phyloP scores from a whole-genome alignment of 441 rosid species.

The Arabidopsis lyrata region DNA sequence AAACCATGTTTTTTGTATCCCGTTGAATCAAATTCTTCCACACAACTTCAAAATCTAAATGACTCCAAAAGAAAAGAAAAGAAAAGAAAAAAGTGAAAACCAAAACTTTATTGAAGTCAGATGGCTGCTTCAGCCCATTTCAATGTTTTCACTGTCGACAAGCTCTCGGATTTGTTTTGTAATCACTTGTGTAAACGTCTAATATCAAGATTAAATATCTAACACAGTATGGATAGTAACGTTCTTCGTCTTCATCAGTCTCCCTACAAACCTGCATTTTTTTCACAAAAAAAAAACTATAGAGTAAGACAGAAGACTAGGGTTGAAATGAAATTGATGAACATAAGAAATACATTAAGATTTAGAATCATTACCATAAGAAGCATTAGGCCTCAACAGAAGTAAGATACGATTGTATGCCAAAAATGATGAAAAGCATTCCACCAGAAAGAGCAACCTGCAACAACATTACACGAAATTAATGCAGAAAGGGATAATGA shows the following conservation, averaged over 20 bases:
- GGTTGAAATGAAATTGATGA: not conserved
- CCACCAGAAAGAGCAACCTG: conserved; percentile 95
- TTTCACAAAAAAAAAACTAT: not conserved
- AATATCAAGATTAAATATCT: conserved; percentile 29
- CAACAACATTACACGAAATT: conserved; percentile 28
- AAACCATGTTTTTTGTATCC: not conserved
- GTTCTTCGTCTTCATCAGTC: conserved; percentile 24
- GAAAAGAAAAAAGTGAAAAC: not conserved
- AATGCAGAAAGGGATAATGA: conserved; percentile 12
- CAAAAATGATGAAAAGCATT: conserved; percentile 84
- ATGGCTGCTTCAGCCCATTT: conserved; percentile 1
- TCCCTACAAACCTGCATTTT: conserved; percentile 21
- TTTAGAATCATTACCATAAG: conserved; percentile 25
- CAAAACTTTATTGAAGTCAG: conserved; percentile 33
- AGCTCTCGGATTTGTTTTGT: conserved; percentile 10
- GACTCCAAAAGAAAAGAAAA: not conserved
- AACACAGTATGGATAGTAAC: conserved; percentile 16
- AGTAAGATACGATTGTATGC: conserved; percentile 87
- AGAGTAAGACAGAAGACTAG: not conserved
- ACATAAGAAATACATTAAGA: conserved; percentile 4
- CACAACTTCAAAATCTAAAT: not conserved
- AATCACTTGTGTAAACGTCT: conserved; percentile 33
- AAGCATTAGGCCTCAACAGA: conserved; percentile 49
- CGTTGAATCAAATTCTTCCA: not conserved
- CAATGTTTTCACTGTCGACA: conserved; percentile 7